Conservation (phyloP, 345 rosid genomes). For the Microcos paniculata region DNA sequence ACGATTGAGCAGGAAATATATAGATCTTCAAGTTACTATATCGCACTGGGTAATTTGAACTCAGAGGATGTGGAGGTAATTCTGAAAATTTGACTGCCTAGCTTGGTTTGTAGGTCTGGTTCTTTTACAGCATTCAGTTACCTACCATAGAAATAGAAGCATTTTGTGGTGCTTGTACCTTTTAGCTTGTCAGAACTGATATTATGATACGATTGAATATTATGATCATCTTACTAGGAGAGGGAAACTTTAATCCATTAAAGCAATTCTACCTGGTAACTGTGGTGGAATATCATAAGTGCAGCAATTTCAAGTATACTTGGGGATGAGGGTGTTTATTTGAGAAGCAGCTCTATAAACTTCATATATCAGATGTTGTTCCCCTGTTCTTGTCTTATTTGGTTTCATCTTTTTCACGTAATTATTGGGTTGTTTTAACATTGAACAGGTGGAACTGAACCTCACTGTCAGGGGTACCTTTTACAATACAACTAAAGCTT, state of each 20-base stretch:
- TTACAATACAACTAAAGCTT: conserved; percentile 77
- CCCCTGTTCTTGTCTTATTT: neutral
- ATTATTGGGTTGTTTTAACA: conserved; percentile 6
- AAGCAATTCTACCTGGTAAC: neutral
- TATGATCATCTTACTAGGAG: neutral
- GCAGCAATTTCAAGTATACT: neutral
- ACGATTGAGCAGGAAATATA: conserved; percentile 54
- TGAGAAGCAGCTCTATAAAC: neutral
- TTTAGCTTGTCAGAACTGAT: neutral
- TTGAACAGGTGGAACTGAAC: conserved; percentile 65
- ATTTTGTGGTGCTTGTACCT: neutral
- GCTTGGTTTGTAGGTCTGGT: conserved; percentile 6
- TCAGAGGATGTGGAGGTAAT: conserved; percentile 71
- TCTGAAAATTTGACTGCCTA: neutral
- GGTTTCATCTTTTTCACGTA: conserved; percentile 3
- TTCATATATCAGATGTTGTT: neutral
- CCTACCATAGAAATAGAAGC: too few relatives aligned
- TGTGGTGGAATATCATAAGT: neutral
- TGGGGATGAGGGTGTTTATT: neutral
- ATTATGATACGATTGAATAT: neutral
- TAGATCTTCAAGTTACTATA: conserved; percentile 68
- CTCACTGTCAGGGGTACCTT: conserved; percentile 52
- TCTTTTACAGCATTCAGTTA: neutral
- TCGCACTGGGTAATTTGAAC: conserved; percentile 83
- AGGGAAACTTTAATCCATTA: neutral